A percentile compares a stretch with the other conserved stretches of the same genome.
phyloP scores from a whole-genome alignment of 2,329 filamentous ascomycete genomes.

The Trichoderma atroviride region DNA sequence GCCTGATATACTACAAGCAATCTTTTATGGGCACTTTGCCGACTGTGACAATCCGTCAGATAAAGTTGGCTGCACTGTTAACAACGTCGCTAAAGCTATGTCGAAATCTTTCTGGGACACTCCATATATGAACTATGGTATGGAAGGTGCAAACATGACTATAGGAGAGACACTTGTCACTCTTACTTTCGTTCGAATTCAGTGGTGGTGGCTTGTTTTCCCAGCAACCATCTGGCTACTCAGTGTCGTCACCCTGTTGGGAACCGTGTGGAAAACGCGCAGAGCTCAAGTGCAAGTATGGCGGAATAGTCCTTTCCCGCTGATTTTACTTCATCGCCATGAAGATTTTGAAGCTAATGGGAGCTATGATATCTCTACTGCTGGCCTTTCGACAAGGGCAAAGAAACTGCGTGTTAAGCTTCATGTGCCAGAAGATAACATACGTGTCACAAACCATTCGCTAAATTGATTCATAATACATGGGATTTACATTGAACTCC shows the following conservation, averaged over 20 bases:
- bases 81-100: not conserved
- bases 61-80: not conserved
- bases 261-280: not conserved
- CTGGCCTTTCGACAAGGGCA: not conserved
- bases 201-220: not conserved
- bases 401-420: not conserved
- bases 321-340: not conserved
- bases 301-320: not conserved
- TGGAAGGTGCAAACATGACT: not conserved
- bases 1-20: not conserved
- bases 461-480: no score
- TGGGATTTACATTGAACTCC: no score
- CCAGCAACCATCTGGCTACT: not conserved
- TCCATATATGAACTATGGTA: not conserved
- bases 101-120: not conserved
- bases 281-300: not conserved
- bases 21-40: not conserved
- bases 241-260: not conserved
- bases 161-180: not conserved
- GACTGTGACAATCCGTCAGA: not conserved
- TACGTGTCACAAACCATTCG: not conserved
- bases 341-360: not conserved
- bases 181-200: not conserved
- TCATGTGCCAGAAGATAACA: not conserved
- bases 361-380: not conserved